A percentile compares a stretch with the other conserved stretches of the same genome.
Evolutionary conservation across 257 asterid genomes (phyloP).

Genomic region (Petunia secreta): DNA sequence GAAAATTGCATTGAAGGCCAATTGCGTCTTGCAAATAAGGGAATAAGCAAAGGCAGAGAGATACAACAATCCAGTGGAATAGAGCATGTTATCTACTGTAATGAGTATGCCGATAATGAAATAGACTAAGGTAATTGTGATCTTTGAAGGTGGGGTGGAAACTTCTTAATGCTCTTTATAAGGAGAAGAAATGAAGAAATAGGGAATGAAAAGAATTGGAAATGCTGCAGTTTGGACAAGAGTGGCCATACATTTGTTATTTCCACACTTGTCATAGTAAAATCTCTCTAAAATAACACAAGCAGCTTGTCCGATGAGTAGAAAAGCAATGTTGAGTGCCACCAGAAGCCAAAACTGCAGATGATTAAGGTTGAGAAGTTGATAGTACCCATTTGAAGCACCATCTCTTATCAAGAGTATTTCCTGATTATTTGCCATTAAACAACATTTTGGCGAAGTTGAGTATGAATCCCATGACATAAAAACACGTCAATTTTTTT

Average conservation of each 20-base stretch:
- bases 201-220: background rate
- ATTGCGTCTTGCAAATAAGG: conserved; percentile 53
- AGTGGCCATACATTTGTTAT: background rate
- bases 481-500: no score
- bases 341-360: conserved; percentile 72
- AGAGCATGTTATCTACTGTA: conserved; percentile 49
- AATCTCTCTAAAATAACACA: background rate
- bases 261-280: background rate
- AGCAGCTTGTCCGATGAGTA: conserved; percentile 64
- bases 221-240: background rate
- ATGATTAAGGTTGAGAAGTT: conserved; percentile 46
- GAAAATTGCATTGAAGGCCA: conserved; percentile 73
- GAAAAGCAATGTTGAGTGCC: conserved; percentile 51
- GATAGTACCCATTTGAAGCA: conserved; percentile 36
- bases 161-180: background rate
- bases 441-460: background rate
- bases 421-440: conserved; percentile 46
- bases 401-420: conserved; percentile 41
- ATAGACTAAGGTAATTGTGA: conserved; percentile 39
- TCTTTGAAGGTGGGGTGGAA: conserved; percentile 9
- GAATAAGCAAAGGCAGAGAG: conserved; percentile 70
- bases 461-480: no score
- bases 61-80: conserved; percentile 53
- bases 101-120: conserved; percentile 45
- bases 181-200: background rate